Percentiles rank a stretch among this genome's conserved stretches.
Evolutionary conservation across 2,329 filamentous ascomycete species (phyloP).

Genomic region (Pezizomycotina sp.): DNA sequence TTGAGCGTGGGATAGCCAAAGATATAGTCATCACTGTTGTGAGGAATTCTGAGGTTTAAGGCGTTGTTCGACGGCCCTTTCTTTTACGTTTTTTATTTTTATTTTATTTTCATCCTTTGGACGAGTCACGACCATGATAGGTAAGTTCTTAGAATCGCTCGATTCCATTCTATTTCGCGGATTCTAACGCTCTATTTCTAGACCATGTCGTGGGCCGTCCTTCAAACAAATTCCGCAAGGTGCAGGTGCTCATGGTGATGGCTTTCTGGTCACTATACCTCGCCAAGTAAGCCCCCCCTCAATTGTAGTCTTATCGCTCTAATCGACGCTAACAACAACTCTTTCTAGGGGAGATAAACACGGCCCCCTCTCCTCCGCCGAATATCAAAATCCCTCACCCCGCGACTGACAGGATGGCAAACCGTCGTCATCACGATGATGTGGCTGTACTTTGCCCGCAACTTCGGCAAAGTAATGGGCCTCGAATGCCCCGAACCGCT

Average conservation of each 20-base stretch:
- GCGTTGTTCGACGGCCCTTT: too few relatives aligned
- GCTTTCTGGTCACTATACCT: conserved; percentile 84
- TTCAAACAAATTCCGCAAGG: conserved; percentile 76
- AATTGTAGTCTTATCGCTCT: conserved; percentile 1
- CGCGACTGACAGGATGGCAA: conserved; percentile 71
- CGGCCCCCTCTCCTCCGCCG: conserved; percentile 60
- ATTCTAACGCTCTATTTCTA: too few relatives aligned
- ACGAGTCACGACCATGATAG: too few relatives aligned
- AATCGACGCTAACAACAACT: conserved; percentile 20
- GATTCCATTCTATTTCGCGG: too few relatives aligned
- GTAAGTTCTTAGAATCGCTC: too few relatives aligned
- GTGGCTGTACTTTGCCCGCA: conserved; percentile 77
- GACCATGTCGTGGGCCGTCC: conserved; percentile 87
- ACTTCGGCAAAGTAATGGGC: conserved; percentile 82
- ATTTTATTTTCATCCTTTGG: too few relatives aligned
- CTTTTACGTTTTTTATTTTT: too few relatives aligned
- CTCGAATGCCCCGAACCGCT: conserved; percentile 86
- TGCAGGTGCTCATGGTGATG: conserved; percentile 80
- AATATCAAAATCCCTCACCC: conserved; percentile 55
- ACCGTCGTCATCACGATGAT: conserved; percentile 72
- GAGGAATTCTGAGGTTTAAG: too few relatives aligned
- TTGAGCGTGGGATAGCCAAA: too few relatives aligned
- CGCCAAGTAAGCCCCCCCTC: conserved; percentile 40
- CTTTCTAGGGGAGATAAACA: conserved; percentile 57
- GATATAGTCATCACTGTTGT: too few relatives aligned